Base-by-base conservation (phyloP, 1,284 basidiomycete species). In the Ganoderma meredithae region DNA sequence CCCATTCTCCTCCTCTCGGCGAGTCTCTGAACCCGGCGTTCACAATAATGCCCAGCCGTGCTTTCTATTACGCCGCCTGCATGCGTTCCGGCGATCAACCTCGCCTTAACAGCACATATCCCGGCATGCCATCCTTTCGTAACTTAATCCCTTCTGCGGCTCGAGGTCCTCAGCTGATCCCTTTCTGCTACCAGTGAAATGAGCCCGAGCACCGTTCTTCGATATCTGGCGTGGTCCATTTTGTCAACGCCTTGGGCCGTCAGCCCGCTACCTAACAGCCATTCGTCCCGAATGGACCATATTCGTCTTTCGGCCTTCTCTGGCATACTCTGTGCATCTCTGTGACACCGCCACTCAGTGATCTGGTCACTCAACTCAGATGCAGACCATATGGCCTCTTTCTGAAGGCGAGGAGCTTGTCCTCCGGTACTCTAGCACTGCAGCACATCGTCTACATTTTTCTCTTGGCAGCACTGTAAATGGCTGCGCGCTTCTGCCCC, bases 311-410 rank as follows among this genome's bases (percentile, higher is more conserved):
- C 2, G 55, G 19, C 55, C 13, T 39, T 19, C 33, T 31, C 33
- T 58, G 31, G 33, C 55, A 58, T 33, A 3, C 33, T n/a, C 17
- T 58, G n/a, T 19, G 19, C 33, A 22, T 9, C 17, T 9, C n/a
- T 39, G 19, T 39, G 55, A 22, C 17, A 19, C 27, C 10, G n/a
- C 39, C 55, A 17, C 9, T 12, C 31, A n/a, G 19, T 22, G 41
- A 25, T 2, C 43, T 40, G 36, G 27, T 22, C 15, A 19, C 47
- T 62, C 49, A 59, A 31, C 27, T 27, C 52, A 55, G 31, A 31
- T 55, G 27, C 27, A 55, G 31, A 33, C 22, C 52, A 55, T 55
- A 55, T 55, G 52, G 52, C 52, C 31, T 33, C 47, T 49, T 49
- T 49, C 47, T 22, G 47, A 49, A 27, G 53, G 19, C 6, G 33